These are phyloP conservation scores for Carex littledalei DNA, from an alignment of 176 grass and related monocot species.

Conservation along the genomic window DNA sequence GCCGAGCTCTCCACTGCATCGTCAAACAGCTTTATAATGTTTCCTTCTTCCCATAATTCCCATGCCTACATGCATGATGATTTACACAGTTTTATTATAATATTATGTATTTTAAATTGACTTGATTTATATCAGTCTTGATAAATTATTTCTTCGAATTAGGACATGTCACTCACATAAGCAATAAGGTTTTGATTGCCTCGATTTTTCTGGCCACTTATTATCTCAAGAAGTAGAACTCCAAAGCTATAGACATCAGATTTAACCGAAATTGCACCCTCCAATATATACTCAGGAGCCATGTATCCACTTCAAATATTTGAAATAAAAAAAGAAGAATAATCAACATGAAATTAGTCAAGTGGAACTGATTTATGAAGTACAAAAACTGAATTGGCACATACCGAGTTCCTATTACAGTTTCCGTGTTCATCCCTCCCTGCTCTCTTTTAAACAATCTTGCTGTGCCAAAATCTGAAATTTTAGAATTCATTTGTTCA, in stretches of 20 bases:
- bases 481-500: slow-evolving; percentile 51
- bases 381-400: background rate
- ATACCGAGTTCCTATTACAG: slow-evolving; percentile 45
- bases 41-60: slow-evolving; percentile 3
- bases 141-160: background rate
- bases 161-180: slow-evolving; percentile 24
- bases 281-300: slow-evolving; percentile 48
- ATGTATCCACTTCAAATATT: slow-evolving; percentile 27
- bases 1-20: too few species aligned
- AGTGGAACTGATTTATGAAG: background rate
- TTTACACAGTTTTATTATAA: background rate
- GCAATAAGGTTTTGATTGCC: slow-evolving; percentile 33
- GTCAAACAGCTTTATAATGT: too few species aligned
- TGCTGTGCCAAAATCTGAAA: slow-evolving; percentile 62
- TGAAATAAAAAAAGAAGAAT: background rate
- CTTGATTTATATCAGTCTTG: background rate
- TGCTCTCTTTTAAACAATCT: slow-evolving; percentile 23
- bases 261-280: slow-evolving; percentile 43
- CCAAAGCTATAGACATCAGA: slow-evolving; percentile 61
- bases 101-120: background rate
- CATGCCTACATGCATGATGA: background rate
- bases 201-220: slow-evolving; percentile 35
- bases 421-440: slow-evolving; percentile 22
- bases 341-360: background rate
- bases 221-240: slow-evolving; percentile 40